Base-by-base conservation (phyloP, 1,284 basidiomycete species). In the Malassezia yamatoensis region DNA sequence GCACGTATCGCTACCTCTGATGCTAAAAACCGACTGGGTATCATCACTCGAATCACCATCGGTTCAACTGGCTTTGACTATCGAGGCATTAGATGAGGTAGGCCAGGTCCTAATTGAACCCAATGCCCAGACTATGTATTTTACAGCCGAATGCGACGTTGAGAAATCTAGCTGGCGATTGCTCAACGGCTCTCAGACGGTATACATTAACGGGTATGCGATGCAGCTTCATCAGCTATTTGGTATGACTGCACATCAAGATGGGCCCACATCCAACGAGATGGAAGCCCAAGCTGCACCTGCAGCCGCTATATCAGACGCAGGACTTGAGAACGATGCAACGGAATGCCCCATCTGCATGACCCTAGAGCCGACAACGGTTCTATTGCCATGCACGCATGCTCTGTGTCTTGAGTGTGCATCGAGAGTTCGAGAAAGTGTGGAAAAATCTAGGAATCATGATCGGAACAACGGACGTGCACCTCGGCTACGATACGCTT, bases 191-290 rank as follows among this genome's bases (percentile, higher is more conserved):
- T 35, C 47, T 16, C 47, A 39, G 37, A 20, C 34, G 1, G 33
- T 49, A 2, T 47, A 47, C 24, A 47, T 47, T 18, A 5, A 18
- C 45, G 45, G 45, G 12, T 47, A n/a, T 37, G 45, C 62, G 1
- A 68, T 74, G 53, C 70, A 70, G 52, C 47, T 74, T 44, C 70
- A 74, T 44, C 70, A 74, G 54, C 57, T 74, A 34, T 74, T 72
- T 39, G 72, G 67, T 35, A 47, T 47, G 32, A 37, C 20, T 7
- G 34, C 45, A 36, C 34, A 47, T 16, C 32, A 37, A 29, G 35
- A 49, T 21, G 37, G 41, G 16, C 33, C 40, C 8, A 1, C 6
- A 5, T 15, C 18, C 15, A 15, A 45, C 24, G 43, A 45, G 18
- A 18, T 7, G 6, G 43, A 29, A 6, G 18, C 8, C 4, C 29